Evolutionary conservation across 768 basidiomycete species (phyloP).

Genomic region (Boletus rufocinnamomeus): DNA sequence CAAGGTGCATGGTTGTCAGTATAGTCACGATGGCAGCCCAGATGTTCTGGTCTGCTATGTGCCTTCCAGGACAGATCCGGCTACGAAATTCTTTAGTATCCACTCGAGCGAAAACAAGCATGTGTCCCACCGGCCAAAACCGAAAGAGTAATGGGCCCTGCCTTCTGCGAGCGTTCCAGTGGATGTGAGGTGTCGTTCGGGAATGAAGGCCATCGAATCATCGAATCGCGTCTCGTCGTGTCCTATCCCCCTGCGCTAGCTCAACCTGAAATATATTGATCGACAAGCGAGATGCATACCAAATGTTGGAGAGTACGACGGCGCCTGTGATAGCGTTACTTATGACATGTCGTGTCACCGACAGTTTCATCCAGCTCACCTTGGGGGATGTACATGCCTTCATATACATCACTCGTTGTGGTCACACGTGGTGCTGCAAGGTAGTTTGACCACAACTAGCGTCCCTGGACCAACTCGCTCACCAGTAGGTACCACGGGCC

Average conservation of each 20-base stretch:
- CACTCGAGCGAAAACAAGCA: background rate
- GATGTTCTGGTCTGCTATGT: conserved; percentile 35
- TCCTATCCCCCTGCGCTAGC: conserved; percentile 40
- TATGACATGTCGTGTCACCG: background rate
- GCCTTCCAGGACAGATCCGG: conserved; percentile 37
- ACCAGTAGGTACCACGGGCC: conserved; percentile 33
- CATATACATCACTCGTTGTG: conserved; percentile 26
- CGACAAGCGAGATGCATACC: conserved; percentile 15
- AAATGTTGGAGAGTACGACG: conserved; percentile 25
- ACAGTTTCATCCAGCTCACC: conserved; percentile 13
- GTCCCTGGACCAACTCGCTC: conserved; percentile 3
- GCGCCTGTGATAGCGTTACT: conserved; percentile 11
- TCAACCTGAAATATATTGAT: conserved; percentile 1
- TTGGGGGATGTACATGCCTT: conserved; percentile 35
- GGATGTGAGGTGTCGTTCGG: conserved; percentile 51
- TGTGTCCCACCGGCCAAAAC: conserved; percentile 31
- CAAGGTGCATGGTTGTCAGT: conserved; percentile 32
- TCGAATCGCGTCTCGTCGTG: conserved; percentile 54
- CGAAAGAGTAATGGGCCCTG: conserved; percentile 7
- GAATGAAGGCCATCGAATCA: conserved; percentile 53
- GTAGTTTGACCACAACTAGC: background rate
- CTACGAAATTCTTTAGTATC: conserved; percentile 13
- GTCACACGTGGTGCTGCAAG: conserved; percentile 26
- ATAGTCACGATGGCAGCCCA: conserved; percentile 37
- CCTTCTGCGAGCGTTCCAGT: conserved; percentile 19